These are phyloP conservation scores for Sabuloglossum arenarium DNA, from an alignment of 495 filamentous ascomycete species.

Conservation along the genomic window DNA sequence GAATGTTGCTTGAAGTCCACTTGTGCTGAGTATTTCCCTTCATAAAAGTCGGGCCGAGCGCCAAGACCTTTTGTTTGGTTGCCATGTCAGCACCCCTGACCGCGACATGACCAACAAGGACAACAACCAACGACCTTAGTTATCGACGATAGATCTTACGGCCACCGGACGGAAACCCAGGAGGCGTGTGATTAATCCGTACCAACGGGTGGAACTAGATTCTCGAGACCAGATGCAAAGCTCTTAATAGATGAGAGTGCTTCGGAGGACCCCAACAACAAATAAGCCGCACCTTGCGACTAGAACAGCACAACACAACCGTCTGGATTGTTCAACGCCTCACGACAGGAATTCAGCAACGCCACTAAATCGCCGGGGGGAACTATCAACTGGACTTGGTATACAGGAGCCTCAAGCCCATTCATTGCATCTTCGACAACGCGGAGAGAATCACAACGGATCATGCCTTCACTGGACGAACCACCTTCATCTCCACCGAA, in stretches of 20 bases:
- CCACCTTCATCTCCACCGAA: slow-evolving; percentile 36
- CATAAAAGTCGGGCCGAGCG: background rate
- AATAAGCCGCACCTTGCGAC: background rate
- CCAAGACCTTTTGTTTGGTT: background rate
- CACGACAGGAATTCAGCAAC: background rate
- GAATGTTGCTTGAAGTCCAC: background rate
- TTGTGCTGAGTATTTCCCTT: no score
- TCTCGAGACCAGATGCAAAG: background rate
- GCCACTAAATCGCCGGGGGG: background rate
- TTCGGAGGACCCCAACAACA: background rate
- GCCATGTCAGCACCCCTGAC: background rate
- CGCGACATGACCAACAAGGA: background rate
- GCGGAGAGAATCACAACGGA: background rate
- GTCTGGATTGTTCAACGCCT: background rate
- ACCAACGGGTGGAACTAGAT: background rate
- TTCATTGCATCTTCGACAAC: background rate
- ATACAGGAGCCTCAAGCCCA: background rate
- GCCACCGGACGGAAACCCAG: background rate
- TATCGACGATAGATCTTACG: background rate
- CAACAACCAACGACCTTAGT: background rate
- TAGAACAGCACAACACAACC: background rate
- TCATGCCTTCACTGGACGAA: slow-evolving; percentile 31
- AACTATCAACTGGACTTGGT: background rate
- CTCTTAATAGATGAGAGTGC: background rate
- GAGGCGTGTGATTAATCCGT: background rate